Percentiles rank a stretch among this genome's conserved stretches.
phyloP scores from a whole-genome alignment of 2,329 filamentous ascomycete genomes.

The Trichoderma aggressivum region DNA sequence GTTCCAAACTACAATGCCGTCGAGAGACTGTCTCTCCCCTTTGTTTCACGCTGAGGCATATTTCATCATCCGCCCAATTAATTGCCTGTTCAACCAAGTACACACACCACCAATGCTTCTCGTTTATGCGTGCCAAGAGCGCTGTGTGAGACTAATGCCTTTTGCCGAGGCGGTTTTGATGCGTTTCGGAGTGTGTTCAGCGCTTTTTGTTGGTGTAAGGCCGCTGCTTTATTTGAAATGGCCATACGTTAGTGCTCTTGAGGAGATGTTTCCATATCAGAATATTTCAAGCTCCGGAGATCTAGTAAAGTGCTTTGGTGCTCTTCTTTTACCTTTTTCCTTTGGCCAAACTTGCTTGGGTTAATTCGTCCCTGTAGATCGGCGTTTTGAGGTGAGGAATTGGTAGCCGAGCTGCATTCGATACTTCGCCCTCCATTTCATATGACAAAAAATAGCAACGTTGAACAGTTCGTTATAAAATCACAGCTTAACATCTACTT shows the following conservation, averaged over 20 bases:
- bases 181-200: neutral
- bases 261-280: neutral
- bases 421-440: neutral
- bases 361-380: neutral
- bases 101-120: neutral
- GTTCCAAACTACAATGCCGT: neutral
- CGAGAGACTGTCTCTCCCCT: neutral
- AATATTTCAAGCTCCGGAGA: neutral
- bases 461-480: neutral
- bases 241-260: neutral
- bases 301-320: neutral
- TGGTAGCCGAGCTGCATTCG: neutral
- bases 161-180: neutral
- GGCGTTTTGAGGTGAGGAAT: neutral
- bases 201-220: neutral
- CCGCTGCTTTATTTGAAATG: neutral
- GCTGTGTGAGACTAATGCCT: neutral
- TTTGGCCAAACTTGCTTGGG: neutral
- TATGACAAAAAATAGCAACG: neutral
- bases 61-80: neutral
- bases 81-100: neutral
- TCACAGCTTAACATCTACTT: neutral
- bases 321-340: neutral
- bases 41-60: conserved; percentile 1
- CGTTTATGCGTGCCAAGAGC: neutral